Percentiles rank a stretch among this genome's conserved stretches.
Conservation (phyloP, 768 basidiomycete genomes). For the Lactarius tabidus region DNA sequence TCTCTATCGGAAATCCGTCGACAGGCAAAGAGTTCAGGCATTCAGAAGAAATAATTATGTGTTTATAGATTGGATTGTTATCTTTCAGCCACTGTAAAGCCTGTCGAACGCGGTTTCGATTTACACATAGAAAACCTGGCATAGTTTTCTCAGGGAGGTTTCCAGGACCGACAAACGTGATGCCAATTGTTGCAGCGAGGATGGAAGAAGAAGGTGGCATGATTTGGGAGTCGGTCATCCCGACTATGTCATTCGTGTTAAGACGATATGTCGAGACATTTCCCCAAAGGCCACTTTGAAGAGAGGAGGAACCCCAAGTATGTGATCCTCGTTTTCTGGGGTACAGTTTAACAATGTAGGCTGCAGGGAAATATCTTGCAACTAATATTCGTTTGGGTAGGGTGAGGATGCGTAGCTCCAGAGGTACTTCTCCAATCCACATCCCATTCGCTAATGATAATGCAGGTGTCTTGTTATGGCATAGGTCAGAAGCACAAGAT, state of each 20-base stretch:
- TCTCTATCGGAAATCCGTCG: background rate
- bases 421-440: too few relatives aligned
- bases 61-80: background rate
- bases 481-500: too few relatives aligned
- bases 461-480: too few relatives aligned
- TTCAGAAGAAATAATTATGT: rapidly evolving
- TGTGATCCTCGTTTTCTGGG: background rate
- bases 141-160: background rate
- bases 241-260: background rate
- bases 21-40: rapidly evolving
- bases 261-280: background rate
- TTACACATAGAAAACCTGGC: background rate
- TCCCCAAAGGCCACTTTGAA: background rate
- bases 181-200: background rate
- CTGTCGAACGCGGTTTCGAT: rapidly evolving
- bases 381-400: too few relatives aligned
- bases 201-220: background rate
- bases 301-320: background rate
- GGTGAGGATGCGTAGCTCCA: too few relatives aligned
- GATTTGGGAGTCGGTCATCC: background rate
- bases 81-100: background rate
- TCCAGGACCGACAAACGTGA: background rate
- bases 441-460: too few relatives aligned
- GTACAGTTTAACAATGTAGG: background rate
- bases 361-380: background rate